These are phyloP conservation scores for Salvia sclarea DNA, from an alignment of 305 asterid species.

Conservation along the genomic window DNA sequence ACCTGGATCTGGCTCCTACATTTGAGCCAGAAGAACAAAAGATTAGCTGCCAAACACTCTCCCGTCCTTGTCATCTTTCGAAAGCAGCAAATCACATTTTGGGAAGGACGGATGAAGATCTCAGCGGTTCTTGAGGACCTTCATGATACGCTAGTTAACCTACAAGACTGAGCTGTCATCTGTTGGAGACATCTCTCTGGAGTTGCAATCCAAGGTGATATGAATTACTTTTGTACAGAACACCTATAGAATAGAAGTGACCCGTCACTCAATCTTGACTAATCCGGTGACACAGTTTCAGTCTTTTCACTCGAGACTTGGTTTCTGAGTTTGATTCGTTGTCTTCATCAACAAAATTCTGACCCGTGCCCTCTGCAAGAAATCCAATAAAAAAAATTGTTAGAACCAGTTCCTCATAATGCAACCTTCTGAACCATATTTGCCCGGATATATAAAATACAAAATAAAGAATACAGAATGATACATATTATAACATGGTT, in stretches of 20 bases:
- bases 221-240: background rate
- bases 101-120: conserved; percentile 26
- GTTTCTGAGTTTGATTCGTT: conserved; percentile 27
- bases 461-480: background rate
- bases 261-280: conserved; percentile 41
- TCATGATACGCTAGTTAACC: conserved; percentile 23
- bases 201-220: conserved; percentile 31
- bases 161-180: conserved; percentile 28
- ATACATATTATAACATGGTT: background rate
- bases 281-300: conserved; percentile 40
- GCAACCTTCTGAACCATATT: too few species aligned
- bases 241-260: conserved; percentile 11
- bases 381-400: conserved; percentile 12
- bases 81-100: conserved; percentile 15
- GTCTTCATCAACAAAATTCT: conserved; percentile 60
- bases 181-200: conserved; percentile 8
- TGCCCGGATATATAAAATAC: background rate
- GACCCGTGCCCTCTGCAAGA: conserved; percentile 72
- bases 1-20: conserved; percentile 26
- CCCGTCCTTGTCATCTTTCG: conserved; percentile 11
- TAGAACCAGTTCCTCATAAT: background rate
- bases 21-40: conserved; percentile 7
- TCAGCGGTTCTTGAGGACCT: conserved; percentile 10
- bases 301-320: conserved; percentile 39
- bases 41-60: conserved; percentile 5